A percentile compares a stretch with the other conserved stretches of the same genome.
Conservation (phyloP, 345 rosid species). For the Tarenaya hassleriana region DNA sequence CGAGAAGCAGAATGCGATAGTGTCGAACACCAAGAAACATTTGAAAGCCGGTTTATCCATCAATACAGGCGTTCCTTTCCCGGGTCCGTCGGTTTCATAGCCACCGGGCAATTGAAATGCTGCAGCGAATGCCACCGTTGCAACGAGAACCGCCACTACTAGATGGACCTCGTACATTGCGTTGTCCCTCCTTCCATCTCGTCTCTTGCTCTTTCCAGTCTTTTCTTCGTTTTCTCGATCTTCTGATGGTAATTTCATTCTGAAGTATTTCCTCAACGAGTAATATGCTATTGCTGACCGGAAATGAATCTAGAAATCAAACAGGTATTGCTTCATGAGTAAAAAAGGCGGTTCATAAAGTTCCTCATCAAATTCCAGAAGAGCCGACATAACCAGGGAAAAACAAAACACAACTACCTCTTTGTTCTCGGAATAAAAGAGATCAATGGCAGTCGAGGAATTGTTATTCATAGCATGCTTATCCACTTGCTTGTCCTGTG, state of each 20-base stretch:
- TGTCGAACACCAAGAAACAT: constrained; percentile 22
- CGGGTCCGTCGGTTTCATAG: constrained; percentile 19
- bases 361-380: too few species aligned
- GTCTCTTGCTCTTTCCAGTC: not conserved
- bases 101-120: constrained; percentile 27
- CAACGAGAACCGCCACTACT: constrained; percentile 25
- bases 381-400: too few species aligned
- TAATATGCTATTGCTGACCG: constrained; percentile 6
- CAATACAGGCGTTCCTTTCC: constrained; percentile 22
- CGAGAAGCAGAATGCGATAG: constrained; percentile 29
- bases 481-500: constrained; percentile 24
- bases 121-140: constrained; percentile 24
- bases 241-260: constrained; percentile 12
- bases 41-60: constrained; percentile 22
- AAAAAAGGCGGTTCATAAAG: too few species aligned
- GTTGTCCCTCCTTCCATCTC: not conserved
- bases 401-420: too few species aligned
- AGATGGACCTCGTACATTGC: constrained; percentile 23
- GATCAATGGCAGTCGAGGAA: constrained; percentile 27
- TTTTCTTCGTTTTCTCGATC: constrained; percentile 9
- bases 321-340: too few species aligned
- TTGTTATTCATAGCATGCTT: constrained; percentile 27
- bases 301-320: constrained; percentile 12
- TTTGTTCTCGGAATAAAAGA: constrained; percentile 23
- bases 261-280: constrained; percentile 13